These are phyloP conservation scores for Camillea tinctor DNA, from an alignment of 2,329 filamentous ascomycete genomes.

Conservation along the genomic window DNA sequence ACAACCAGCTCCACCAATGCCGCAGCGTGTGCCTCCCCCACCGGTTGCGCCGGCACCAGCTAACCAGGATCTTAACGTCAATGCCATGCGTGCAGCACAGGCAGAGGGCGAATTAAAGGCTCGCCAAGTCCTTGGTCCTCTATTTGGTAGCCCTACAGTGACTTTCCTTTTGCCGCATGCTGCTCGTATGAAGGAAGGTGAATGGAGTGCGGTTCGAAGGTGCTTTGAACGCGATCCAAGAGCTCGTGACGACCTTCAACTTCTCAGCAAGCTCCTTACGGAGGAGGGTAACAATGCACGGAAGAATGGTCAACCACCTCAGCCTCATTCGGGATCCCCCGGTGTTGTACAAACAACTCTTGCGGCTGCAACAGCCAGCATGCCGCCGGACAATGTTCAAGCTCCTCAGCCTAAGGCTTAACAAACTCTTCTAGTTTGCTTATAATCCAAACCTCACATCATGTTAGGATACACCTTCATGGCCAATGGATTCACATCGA, in stretches of 20 bases:
- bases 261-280: constrained; percentile 56
- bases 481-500: not conserved
- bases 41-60: constrained; percentile 13
- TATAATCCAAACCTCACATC: not conserved
- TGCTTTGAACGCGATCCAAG: constrained; percentile 66
- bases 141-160: constrained; percentile 64
- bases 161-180: constrained; percentile 69
- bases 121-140: constrained; percentile 60
- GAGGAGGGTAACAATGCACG: constrained; percentile 40
- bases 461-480: not conserved
- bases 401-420: constrained; percentile 26
- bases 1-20: constrained; percentile 24
- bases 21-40: constrained; percentile 15
- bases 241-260: constrained; percentile 60
- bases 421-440: not conserved
- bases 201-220: constrained; percentile 71
- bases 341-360: constrained; percentile 33
- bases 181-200: constrained; percentile 64
- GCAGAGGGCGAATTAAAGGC: constrained; percentile 57
- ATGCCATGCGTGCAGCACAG: constrained; percentile 42
- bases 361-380: constrained; percentile 26
- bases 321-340: constrained; percentile 23
- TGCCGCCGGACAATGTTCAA: constrained; percentile 14
- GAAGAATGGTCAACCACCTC: constrained; percentile 25
- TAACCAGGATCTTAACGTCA: constrained; percentile 36